Base-by-base conservation (phyloP, 306 rosid species). In the Malus sylvestris region DNA sequence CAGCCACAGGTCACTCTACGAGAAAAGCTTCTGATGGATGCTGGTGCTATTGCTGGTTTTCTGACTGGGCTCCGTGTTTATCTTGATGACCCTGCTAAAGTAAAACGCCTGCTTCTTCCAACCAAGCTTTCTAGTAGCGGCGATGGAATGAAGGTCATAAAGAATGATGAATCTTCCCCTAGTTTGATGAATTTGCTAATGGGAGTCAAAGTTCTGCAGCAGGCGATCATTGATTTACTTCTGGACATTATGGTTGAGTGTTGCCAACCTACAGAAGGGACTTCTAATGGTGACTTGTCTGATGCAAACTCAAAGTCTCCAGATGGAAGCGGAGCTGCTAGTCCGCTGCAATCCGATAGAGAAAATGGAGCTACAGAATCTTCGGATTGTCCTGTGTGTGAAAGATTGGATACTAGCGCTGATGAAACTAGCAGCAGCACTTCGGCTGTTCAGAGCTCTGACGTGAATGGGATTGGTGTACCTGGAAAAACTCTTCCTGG, bases 51-150 rank as follows among this genome's bases (percentile, higher is more conserved):
- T 88, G 97, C 98, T 77, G 98, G 99, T 70, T 96, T 96, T 84
- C 81, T 92, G 80, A 96, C 98, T 61, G 98, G 99, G 73, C 99
- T 96, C 70, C 93, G 99, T 67, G 98, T 96, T 75, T 96, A 96
- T 88, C 99, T 96, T 73, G 99, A 96, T 82, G 99, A 96, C 84
- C 99, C 99, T 79, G 97, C 90, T 40, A 96, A 92, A 88, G 99
- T 96, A 29, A 96, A 96, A 85, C 99, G 97, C 51, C 81, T 96
- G 88, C 98, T 96, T 83, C 96, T 96, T 71, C 98, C 99, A 59
- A 91, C 99, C 75, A 92, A 96, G 79, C 90, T 96, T 68, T 91
- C 99, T 68, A 84, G 96, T 80, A 75, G 84, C 74, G 81, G 78
- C 82, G 97, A 92, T 85, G 98, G 97, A 79, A 89, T 88, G 85